phyloP scores from a whole-genome alignment of 306 rosid genomes.

The Begonia loranthoides region DNA sequence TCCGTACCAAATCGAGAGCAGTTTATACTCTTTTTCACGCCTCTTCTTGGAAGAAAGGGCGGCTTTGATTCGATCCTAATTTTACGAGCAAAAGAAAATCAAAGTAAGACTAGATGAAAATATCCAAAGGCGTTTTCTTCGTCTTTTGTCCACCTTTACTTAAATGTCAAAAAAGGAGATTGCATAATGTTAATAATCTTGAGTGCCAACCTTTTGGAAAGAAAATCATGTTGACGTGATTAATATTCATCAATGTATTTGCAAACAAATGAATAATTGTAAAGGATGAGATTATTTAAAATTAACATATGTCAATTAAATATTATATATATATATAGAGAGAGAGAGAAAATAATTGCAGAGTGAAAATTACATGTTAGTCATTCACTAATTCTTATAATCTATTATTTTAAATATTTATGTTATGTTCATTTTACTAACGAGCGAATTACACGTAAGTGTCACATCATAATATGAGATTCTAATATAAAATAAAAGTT shows the following conservation, averaged over 20 bases:
- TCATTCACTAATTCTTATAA: too few relatives aligned
- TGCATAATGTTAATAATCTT: neutral
- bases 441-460: too few relatives aligned
- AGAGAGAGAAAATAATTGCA: too few relatives aligned
- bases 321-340: too few relatives aligned
- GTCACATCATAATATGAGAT: neutral
- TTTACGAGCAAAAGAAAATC: slow-evolving; percentile 4
- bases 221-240: too few relatives aligned
- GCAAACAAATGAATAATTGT: too few relatives aligned
- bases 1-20: slow-evolving; percentile 79
- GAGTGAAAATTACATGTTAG: too few relatives aligned
- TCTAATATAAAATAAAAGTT: neutral
- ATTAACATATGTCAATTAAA: too few relatives aligned
- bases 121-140: neutral
- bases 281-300: too few relatives aligned
- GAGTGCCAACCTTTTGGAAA: neutral
- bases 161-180: too few relatives aligned
- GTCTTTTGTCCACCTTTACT: neutral
- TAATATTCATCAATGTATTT: too few relatives aligned
- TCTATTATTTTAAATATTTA: too few relatives aligned
- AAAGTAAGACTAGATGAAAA: neutral
- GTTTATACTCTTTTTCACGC: slow-evolving; percentile 70
- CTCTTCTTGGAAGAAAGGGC: slow-evolving; percentile 62
- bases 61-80: slow-evolving; percentile 57
- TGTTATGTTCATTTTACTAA: neutral